Conservation (phyloP, 768 basidiomycete genomes). For the Suillus subaureus region DNA sequence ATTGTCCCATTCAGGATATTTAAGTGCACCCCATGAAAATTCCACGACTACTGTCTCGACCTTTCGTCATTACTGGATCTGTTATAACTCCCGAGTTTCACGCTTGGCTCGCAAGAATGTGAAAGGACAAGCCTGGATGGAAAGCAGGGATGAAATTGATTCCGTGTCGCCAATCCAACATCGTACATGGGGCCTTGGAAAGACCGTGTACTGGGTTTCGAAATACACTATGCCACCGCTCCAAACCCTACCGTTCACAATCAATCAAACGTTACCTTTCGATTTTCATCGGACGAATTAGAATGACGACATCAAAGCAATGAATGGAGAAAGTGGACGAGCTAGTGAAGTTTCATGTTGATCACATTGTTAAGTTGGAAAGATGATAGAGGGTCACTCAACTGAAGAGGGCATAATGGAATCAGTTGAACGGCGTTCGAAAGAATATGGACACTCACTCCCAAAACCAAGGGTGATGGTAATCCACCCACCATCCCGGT, state of each 20-base stretch:
- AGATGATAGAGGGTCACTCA: neutral
- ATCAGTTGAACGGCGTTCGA: neutral
- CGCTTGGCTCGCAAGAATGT: too few relatives aligned
- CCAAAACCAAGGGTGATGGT: neutral
- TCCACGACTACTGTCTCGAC: neutral
- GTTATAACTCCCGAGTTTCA: neutral
- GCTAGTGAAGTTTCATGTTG: neutral
- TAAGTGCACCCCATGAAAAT: neutral
- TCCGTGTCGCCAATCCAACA: neutral
- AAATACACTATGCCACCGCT: neutral
- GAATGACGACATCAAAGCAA: neutral
- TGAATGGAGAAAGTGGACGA: neutral
- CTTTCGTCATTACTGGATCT: neutral
- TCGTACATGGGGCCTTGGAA: neutral
- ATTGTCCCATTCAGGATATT: neutral
- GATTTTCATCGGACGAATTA: neutral
- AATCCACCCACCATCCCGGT: slow-evolving; percentile 7
- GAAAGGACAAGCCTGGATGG: neutral
- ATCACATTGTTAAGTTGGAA: too few relatives aligned
- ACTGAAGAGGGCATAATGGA: neutral
- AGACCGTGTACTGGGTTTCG: neutral
- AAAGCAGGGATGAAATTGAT: neutral
- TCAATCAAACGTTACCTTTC: neutral
- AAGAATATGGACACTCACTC: neutral
- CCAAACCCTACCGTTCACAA: neutral